These are phyloP conservation scores for Globisporangium middletonii DNA, from an alignment of 352 stramenopile genomes.

Conservation along the genomic window DNA sequence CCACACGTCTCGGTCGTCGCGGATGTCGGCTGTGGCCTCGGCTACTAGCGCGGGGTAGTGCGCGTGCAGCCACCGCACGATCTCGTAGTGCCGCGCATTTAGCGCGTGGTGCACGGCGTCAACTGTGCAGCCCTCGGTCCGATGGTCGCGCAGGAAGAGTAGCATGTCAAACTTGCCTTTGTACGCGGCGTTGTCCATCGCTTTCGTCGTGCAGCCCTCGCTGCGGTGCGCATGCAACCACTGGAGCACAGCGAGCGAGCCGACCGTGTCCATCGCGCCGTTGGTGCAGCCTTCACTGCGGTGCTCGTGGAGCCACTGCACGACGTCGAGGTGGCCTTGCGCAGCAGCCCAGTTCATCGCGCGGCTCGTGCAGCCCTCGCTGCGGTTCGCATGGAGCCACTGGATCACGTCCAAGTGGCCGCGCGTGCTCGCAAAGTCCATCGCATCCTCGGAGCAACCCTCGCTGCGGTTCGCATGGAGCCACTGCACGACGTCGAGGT, in stretches of 20 bases:
- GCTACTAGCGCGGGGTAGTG: background rate
- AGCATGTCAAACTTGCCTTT: slow-evolving; percentile 23
- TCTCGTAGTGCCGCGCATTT: slow-evolving; percentile 10
- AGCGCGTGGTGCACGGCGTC: slow-evolving; percentile 7
- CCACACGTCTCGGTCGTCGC: background rate
- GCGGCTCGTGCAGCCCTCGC: slow-evolving; percentile 13
- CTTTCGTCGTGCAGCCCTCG: slow-evolving; percentile 16
- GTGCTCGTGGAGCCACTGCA: slow-evolving; percentile 21
- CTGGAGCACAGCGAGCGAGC: slow-evolving; percentile 7
- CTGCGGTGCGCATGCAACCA: slow-evolving; percentile 15
- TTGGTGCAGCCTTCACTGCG: slow-evolving; percentile 14
- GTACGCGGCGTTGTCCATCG: slow-evolving; percentile 21
- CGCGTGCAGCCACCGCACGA: slow-evolving; percentile 10
- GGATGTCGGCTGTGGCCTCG: background rate
- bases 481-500: slow-evolving; percentile 50
- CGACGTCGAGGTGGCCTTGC: slow-evolving; percentile 14
- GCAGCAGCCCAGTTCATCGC: slow-evolving; percentile 20
- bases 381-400: slow-evolving; percentile 14
- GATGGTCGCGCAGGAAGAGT: slow-evolving; percentile 16
- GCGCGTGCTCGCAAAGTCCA: slow-evolving; percentile 28
- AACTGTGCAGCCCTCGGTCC: slow-evolving; percentile 2
- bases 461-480: slow-evolving; percentile 47
- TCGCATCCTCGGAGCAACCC: slow-evolving; percentile 50
- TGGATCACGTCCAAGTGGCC: slow-evolving; percentile 14
- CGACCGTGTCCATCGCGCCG: slow-evolving; percentile 19